Conservation (phyloP, 2,329 filamentous ascomycete species). For the Cryphonectria naterciae region DNA sequence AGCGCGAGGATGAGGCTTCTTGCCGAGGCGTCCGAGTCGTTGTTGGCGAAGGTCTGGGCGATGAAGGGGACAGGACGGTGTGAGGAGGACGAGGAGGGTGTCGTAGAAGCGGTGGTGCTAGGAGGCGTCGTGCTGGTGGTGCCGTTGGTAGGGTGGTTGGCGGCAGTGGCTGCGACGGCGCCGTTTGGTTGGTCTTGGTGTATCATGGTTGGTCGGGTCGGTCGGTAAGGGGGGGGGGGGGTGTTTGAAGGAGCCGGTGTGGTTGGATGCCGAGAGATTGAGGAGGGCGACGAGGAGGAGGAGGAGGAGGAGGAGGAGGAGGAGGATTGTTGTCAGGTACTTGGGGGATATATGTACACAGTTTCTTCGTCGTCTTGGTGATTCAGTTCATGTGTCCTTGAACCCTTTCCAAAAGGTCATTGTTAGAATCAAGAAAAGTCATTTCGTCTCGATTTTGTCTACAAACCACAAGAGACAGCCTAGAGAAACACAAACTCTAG, state of each 20-base stretch:
- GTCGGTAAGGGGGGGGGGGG: neutral
- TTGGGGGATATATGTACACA: neutral
- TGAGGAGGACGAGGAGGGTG: neutral
- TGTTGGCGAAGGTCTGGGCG: constrained; percentile 75
- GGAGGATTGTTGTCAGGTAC: neutral
- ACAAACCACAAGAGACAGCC: neutral
- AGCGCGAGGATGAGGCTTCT: constrained; percentile 77
- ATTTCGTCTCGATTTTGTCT: neutral
- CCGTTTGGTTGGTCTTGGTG: neutral
- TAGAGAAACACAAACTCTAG: neutral
- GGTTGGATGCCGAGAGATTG: neutral
- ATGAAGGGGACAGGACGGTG: constrained; percentile 61
- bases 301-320: neutral
- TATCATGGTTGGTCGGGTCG: neutral
- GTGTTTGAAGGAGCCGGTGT: neutral
- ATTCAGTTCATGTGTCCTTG: neutral
- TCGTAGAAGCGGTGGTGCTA: neutral
- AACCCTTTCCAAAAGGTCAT: neutral
- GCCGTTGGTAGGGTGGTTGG: constrained; percentile 37
- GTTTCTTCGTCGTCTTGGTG: neutral
- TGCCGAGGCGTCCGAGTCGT: constrained; percentile 77
- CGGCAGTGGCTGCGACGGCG: neutral
- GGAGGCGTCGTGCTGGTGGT: constrained; percentile 42
- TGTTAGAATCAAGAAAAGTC: neutral
- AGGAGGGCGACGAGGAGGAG: neutral